Evolutionary conservation across 805 yeast species (phyloP).

Genomic region (Metschnikowia santaceciliae): DNA sequence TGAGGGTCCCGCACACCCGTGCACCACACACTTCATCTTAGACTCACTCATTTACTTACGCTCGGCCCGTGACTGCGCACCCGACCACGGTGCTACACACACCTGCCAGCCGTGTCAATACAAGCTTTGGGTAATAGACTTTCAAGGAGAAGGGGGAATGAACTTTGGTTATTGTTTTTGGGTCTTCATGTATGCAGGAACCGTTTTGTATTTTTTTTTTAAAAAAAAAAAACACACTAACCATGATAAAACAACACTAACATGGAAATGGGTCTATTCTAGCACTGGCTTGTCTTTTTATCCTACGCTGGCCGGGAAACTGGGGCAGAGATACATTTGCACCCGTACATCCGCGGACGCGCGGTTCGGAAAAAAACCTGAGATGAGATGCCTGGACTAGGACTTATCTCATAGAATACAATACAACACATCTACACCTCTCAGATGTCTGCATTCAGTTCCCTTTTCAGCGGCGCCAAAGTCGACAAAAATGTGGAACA

Average conservation of each 20-base stretch:
- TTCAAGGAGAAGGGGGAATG: neutral
- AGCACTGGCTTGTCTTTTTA: too few species aligned
- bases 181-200: too few species aligned
- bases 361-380: constrained; percentile 2
- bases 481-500: constrained; percentile 28
- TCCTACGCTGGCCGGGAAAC: too few species aligned
- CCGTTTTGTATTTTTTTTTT: too few species aligned
- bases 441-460: constrained; percentile 33
- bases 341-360: neutral
- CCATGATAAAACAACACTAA: too few species aligned
- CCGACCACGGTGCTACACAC: neutral
- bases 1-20: constrained; percentile 2
- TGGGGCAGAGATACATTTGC: neutral
- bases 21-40: neutral
- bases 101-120: too few species aligned
- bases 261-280: too few species aligned
- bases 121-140: too few species aligned
- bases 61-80: constrained; percentile 2
- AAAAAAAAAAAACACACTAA: too few species aligned
- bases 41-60: neutral
- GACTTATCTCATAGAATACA: too few species aligned
- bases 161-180: too few species aligned
- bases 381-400: constrained; percentile 10
- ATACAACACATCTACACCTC: too few species aligned
- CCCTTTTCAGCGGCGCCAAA: constrained; percentile 30